Evolutionary conservation across 768 basidiomycete species (phyloP), one percentile per base, ranked within the genome.

Genomic region (Tricholoma matsutake): DNA sequence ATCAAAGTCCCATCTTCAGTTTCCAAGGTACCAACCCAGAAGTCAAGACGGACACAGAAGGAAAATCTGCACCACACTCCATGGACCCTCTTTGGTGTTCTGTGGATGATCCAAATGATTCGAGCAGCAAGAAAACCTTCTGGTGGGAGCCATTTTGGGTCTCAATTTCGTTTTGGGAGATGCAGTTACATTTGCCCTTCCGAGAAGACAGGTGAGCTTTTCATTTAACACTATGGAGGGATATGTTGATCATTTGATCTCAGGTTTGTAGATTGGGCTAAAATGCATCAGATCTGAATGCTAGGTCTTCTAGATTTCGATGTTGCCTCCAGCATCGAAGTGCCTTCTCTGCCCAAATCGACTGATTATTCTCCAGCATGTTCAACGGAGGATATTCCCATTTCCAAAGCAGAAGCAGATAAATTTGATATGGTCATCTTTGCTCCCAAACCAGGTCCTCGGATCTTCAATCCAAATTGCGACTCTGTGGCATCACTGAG

Each of bases 281-380:
- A 93, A 76, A 96, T 97, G 94, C 92, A 94, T 67, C 92, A 96
- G 69, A 94, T 97, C 39, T 91, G 96, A 69, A 96, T 93, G 91
- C 83, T 97, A 1, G 96, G 96, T 6, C 77, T 96, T 8, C 79
- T 96, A 47, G 94, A 94, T 65, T 92, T 96, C 65, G 94, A 96
- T 66, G 88, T 97, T 32, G 85, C 94, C 22, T 88, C 92, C 4
- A 89, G 88, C 63, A 95, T 97, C 61, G 90, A 92, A 63, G 86
- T 97, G 11, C 95, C 96, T 1, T 89, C 86, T 69, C 73, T 94
- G 28, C 81, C 83, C 6, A 81, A 84, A 31, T 71, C 76, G 64
- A 32, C 59, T 28, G 77, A 78, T 28, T 67, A 68, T 31, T 67
- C 74, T 37, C 66, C 74, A 58, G 76, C n/a, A 78, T 59, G 61